These are phyloP conservation scores for Vitis hybrid DNA, from an alignment of 177 flowering plant species.

Conservation along the genomic window DNA sequence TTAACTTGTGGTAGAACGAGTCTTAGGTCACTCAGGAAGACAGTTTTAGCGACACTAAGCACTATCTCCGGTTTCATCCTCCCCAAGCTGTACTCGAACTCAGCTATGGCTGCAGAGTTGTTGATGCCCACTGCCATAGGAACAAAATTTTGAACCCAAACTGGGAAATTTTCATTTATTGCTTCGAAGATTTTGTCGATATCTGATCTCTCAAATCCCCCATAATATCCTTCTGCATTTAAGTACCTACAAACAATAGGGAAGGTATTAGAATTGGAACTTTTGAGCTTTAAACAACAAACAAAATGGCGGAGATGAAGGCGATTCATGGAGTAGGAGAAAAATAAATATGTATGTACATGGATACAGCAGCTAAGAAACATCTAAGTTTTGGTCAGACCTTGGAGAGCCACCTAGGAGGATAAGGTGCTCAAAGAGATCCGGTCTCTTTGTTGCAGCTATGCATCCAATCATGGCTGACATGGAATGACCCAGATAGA, in stretches of 20 bases:
- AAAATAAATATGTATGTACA: neutral
- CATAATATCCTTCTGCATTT: slow-evolving; percentile 23
- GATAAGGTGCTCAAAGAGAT: slow-evolving; percentile 31
- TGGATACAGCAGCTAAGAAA: too few species aligned
- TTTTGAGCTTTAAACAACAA: neutral
- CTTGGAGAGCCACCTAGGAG: slow-evolving; percentile 36
- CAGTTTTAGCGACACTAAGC: slow-evolving; percentile 15
- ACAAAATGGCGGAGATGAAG: neutral
- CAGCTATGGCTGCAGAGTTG: slow-evolving; percentile 10
- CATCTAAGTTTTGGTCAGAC: slow-evolving; percentile 8
- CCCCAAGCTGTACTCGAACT: slow-evolving; percentile 19
- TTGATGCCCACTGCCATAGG: slow-evolving; percentile 19
- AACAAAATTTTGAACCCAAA: slow-evolving; percentile 26
- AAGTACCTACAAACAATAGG: slow-evolving; percentile 23
- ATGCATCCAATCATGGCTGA: slow-evolving; percentile 38
- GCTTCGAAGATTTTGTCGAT: slow-evolving; percentile 9
- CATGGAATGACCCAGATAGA: slow-evolving; percentile 39
- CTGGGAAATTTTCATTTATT: slow-evolving; percentile 16
- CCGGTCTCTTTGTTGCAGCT: slow-evolving; percentile 30
- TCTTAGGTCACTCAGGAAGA: slow-evolving; percentile 28
- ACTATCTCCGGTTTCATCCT: slow-evolving; percentile 30
- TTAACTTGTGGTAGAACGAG: slow-evolving; percentile 12
- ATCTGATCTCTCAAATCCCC: slow-evolving; percentile 27
- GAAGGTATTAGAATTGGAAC: neutral
- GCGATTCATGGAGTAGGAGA: neutral